A percentile compares a stretch with the other conserved stretches of the same genome.
These are phyloP conservation scores for Penicillium cinerascens DNA, from an alignment of 495 filamentous ascomycete species.

Conservation along the genomic window DNA sequence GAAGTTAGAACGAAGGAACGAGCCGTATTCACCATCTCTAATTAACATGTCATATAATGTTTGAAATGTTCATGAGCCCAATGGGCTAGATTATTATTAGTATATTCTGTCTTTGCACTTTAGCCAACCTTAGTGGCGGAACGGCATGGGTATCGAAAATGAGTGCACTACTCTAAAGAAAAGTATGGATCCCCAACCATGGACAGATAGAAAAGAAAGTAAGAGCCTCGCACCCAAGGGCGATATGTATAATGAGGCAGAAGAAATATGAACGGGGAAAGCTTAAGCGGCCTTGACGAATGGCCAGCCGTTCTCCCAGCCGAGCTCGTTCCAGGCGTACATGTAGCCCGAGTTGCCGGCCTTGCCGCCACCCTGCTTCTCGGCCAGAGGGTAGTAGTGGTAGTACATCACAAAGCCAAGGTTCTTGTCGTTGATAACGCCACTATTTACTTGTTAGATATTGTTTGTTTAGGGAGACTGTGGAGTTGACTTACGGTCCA, in stretches of 20 bases:
- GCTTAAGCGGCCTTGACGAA: constrained; percentile 20
- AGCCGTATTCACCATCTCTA: constrained; percentile 2
- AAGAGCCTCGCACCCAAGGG: not conserved
- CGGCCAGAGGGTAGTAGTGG: constrained; percentile 52
- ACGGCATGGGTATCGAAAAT: constrained; percentile 28
- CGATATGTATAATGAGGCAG: not conserved
- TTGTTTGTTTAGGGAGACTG: not conserved
- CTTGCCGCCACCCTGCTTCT: constrained; percentile 53
- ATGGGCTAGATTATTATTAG: constrained; percentile 8
- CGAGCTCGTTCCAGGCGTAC: constrained; percentile 63
- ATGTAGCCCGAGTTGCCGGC: constrained; percentile 49
- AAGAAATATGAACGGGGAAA: not conserved
- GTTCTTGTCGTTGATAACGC: constrained; percentile 43
- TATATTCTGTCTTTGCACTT: constrained; percentile 13
- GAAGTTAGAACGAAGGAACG: not conserved
- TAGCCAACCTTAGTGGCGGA: too few species aligned
- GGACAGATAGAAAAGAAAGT: constrained; percentile 18
- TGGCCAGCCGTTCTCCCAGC: constrained; percentile 61
- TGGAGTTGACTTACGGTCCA: constrained; percentile 47
- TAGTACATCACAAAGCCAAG: constrained; percentile 62
- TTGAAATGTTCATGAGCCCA: constrained; percentile 15
- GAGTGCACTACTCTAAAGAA: constrained; percentile 14
- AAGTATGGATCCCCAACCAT: constrained; percentile 24
- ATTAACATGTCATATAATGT: not conserved
- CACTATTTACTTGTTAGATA: constrained; percentile 21